Percentiles rank a stretch among this genome's conserved stretches.
These are phyloP conservation scores for Hamigera avellanea DNA, from an alignment of 495 filamentous ascomycete genomes.

Conservation along the genomic window DNA sequence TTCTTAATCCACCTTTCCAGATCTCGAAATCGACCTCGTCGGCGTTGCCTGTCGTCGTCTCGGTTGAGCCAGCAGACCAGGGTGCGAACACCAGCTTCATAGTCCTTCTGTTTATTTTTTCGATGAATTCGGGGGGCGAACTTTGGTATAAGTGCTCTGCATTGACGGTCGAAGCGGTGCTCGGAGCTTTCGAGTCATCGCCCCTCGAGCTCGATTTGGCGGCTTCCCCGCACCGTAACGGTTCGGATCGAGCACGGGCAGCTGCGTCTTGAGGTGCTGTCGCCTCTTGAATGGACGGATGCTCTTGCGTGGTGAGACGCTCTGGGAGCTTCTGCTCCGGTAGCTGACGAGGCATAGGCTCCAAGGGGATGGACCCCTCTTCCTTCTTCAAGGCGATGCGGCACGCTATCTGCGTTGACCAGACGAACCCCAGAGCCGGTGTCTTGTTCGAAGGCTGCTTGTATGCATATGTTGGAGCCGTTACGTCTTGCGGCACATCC, in stretches of 20 bases:
- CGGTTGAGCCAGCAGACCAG: conserved; percentile 37
- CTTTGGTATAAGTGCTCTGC: background rate
- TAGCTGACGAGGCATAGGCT: no score
- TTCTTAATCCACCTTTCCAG: conserved; percentile 36
- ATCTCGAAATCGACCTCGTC: conserved; percentile 38
- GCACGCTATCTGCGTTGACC: conserved; percentile 76
- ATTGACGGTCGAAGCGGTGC: background rate
- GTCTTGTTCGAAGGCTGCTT: conserved; percentile 43
- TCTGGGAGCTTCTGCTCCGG: no score
- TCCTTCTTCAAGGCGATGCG: conserved; percentile 70
- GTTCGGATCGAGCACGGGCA: no score
- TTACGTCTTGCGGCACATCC: conserved; percentile 28
- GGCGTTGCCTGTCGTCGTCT: conserved; percentile 1
- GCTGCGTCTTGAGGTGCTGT: no score
- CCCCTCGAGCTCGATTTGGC: no score
- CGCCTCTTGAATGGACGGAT: no score
- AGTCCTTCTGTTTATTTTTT: conserved; percentile 29
- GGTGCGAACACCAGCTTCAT: conserved; percentile 76
- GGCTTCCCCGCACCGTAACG: no score
- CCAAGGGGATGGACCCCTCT: background rate
- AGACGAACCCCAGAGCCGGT: conserved; percentile 75
- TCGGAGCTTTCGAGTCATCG: no score
- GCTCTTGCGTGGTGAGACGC: no score
- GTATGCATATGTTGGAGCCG: background rate
- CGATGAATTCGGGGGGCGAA: background rate